Base-by-base conservation (phyloP, 208 protist species). In the Trypanosoma conorhini region DNA sequence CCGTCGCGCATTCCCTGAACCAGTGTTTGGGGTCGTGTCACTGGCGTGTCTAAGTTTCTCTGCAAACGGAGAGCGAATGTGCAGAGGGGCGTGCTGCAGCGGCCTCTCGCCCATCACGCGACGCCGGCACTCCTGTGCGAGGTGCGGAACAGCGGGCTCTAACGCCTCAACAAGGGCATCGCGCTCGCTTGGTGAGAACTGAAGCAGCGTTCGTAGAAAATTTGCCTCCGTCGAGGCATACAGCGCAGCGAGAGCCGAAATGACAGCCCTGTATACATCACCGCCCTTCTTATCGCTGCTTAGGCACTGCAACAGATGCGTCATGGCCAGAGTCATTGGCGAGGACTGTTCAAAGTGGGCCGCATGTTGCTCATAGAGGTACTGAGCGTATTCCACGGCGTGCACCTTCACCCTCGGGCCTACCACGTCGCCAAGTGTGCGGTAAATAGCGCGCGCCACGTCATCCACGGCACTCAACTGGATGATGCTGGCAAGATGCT, bases 371-470 rank as follows among this genome's bases (percentile, higher is more conserved):
- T 72, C 65, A n/a, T 62, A 72, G 19, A 83, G 30, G 33, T 67
- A 55, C 30, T 80, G 77, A n/a, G 74, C 59, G 35, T 80, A 76
- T 51, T 83, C 77, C 33, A 85, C 24, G n/a, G 73, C 75, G 35
- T 71, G 30, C 15, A 55, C 60, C n/a, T 72, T 71, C 17, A 84
- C 72, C 58, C 33, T 72, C 17, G 67, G 65, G 17, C 63, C 68
- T 5, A 69, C 42, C 10, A 76, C 44, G 33, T 78, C 70, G 1
- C 60, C 70, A 13, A 83, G 46, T 13, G 33, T 31, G 24, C 60
- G 40, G 52, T 70, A 70, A 21, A 74, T 62, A 8, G 77, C 66
- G 22, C 57, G 63, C 7, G 52, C 24, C 35, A 77, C 51, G 59
- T 70, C 65, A 66, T 66, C 65, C 5, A 67, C 42, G 28, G 65